Evolutionary conservation across 176 grass and related monocot species (phyloP), one percentile per base, ranked within the genome.

Genomic region (Paspalum vaginatum): DNA sequence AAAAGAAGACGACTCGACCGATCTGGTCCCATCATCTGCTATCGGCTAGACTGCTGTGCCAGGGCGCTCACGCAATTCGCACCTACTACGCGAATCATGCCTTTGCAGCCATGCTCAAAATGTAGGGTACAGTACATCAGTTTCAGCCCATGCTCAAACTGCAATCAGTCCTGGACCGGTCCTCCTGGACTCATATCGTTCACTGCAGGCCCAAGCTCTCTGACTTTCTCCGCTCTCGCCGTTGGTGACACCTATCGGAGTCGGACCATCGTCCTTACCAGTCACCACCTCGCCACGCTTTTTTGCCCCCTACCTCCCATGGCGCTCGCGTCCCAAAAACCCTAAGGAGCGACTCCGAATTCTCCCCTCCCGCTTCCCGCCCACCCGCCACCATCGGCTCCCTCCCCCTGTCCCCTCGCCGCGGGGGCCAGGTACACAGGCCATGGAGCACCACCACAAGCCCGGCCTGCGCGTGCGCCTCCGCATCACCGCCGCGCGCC

Each of bases 361-460:
- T 17, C n/a, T n/a, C 26, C 43, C 17, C 14, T 0, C 11, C 26
- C 18, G 22, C 49, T 11, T 13, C 65, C 13, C n/a, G 5, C 16
- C 66, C 27, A 0, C 45, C 1, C 0, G 20, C 25, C 20, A 17
- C 22, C 8, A 4, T 67, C 43, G 21, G 27, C 11, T 15, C 44
- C 56, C 22, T 49, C 32, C 32, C 32, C 32, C 32, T 32, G 32
- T 32, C 32, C 32, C 14, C 55, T 10, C 38, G 47, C 13, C 32
- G 53, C 46, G 52, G 68, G 55, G 68, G 16, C 16, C 9, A 63
- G 59, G 59, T 14, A 5, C 15, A 3, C 15, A 55, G 76, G 60
- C 40, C 76, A 89, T 85, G 87, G 87, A 89, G 46, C 70, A 85
- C 55, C 81, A 80, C 77, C 87, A 85, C 48, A 89, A 89, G 77